These are phyloP conservation scores for Daldinia sp. DNA, from an alignment of 2,329 filamentous ascomycete genomes.

Conservation along the genomic window DNA sequence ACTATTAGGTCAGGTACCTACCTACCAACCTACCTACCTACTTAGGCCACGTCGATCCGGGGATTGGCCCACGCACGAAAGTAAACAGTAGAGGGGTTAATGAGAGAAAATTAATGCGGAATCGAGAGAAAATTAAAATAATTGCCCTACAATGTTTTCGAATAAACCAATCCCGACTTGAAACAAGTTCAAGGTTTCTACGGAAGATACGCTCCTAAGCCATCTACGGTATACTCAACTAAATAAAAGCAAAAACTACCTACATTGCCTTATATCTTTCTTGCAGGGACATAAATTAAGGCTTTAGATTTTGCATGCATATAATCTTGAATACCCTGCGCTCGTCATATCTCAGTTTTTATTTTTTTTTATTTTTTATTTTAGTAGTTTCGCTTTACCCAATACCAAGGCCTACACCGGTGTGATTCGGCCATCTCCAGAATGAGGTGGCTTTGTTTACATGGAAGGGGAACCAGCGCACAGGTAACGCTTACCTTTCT, in stretches of 20 bases:
- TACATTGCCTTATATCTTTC: too few species aligned
- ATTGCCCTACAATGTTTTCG: background rate
- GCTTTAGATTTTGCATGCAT: background rate
- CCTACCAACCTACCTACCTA: too few species aligned
- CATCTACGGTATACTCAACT: background rate
- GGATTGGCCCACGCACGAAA: background rate
- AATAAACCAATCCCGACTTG: background rate
- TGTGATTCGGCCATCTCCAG: constrained; percentile 3
- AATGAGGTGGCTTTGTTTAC: constrained; percentile 36
- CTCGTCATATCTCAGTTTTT: background rate
- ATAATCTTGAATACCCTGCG: background rate
- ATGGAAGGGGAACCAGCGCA: constrained; percentile 40
- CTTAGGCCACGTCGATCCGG: background rate
- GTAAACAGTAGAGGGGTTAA: background rate
- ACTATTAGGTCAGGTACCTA: too few species aligned
- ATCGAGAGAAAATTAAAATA: background rate
- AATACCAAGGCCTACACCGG: constrained; percentile 3
- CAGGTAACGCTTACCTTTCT: constrained; percentile 32
- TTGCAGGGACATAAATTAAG: background rate
- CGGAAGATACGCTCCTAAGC: background rate
- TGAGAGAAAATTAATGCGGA: background rate
- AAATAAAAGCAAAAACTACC: background rate
- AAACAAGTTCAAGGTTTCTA: background rate
- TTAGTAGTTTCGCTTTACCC: background rate
- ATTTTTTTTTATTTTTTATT: too few species aligned